Base-by-base conservation (phyloP, 371 early-diverging fungal species). In the Fennellomyces sp. region DNA sequence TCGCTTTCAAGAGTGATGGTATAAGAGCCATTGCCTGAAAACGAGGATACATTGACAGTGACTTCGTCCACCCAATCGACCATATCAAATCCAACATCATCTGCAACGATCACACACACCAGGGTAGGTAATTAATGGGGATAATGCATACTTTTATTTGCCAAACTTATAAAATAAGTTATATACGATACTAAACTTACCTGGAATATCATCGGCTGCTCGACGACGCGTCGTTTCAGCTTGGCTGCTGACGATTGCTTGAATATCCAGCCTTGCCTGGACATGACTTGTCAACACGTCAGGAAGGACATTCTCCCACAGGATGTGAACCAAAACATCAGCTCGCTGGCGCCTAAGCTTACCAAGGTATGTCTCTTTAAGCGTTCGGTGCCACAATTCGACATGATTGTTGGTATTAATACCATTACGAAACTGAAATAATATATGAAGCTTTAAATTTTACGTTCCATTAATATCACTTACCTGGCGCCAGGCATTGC, bases 341-440 rank as follows among this genome's bases (percentile, higher is more conserved):
- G 23, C 23, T 6, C 51, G 28, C n/a, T 29, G 52, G 3, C 52
- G 52, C 19, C 19, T 17, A 4, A 52, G 21, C n/a, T 27, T 35
- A 7, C 33, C 19, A 29, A 52, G 33, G 27, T 52, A 52, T 17
- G 23, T 33, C n/a, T 52, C 29, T 19, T 52, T 52, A 29, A 52
- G 31, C 7, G 19, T 17, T 13, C 31, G 31, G 31, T 52, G 31
- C 52, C 52, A 52, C 7, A 11, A 25, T 52, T 52, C 52, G n/a
- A 52, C 35, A 33, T 52, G 26, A 29, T 51, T 51, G 51, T 51
- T 51, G 5, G 51, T 51, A 27, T 51, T 29, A 6, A 51, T 33
- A 39, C 17, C n/a, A 39, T 17, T 17, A 4, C 17, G 39, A 15
- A 39, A 39, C 39, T 39, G 15, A 39, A 39, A 39, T 4, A 11